phyloP scores from a whole-genome alignment of 2,329 filamentous ascomycete species.

The Xylaria arbuscula region DNA sequence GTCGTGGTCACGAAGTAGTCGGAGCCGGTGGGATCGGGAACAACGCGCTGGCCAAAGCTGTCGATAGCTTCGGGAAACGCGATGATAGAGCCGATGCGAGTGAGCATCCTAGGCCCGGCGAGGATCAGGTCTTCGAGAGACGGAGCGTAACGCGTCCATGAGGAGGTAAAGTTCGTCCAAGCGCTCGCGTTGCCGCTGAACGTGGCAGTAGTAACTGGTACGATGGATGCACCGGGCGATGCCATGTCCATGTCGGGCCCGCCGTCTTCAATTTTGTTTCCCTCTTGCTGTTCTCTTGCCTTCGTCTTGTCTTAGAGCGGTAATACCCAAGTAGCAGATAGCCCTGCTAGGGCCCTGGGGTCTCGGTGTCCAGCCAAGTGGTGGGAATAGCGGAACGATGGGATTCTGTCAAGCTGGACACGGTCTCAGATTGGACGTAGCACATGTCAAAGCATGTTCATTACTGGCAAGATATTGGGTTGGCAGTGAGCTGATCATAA shows the following conservation, averaged over 20 bases:
- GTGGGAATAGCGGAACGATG: slow-evolving; percentile 14
- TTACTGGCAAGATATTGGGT: neutral
- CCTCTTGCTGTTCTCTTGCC: neutral
- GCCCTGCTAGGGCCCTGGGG: neutral
- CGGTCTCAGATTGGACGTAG: slow-evolving; percentile 26
- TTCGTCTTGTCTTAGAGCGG: neutral
- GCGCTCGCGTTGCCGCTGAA: slow-evolving; percentile 57
- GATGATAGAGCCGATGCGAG: slow-evolving; percentile 69
- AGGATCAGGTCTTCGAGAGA: slow-evolving; percentile 75
- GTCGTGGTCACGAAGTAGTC: slow-evolving; percentile 65
- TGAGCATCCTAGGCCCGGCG: slow-evolving; percentile 76
- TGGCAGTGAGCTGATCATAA: slow-evolving; percentile 8
- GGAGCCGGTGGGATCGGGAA: slow-evolving; percentile 50
- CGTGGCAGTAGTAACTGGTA: slow-evolving; percentile 47
- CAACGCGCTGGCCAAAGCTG: slow-evolving; percentile 65
- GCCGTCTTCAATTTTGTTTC: slow-evolving; percentile 4
- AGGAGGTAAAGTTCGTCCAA: slow-evolving; percentile 65
- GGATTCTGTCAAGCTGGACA: slow-evolving; percentile 14
- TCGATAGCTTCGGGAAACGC: slow-evolving; percentile 70
- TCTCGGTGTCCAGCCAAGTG: slow-evolving; percentile 15
- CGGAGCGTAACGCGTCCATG: slow-evolving; percentile 70
- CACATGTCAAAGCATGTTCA: slow-evolving; percentile 32
- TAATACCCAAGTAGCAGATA: neutral
- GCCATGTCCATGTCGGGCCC: slow-evolving; percentile 48
- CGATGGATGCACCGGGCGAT: slow-evolving; percentile 46